Conservation (phyloP, 345 rosid genomes). For the Zanthoxylum bungeanum region DNA sequence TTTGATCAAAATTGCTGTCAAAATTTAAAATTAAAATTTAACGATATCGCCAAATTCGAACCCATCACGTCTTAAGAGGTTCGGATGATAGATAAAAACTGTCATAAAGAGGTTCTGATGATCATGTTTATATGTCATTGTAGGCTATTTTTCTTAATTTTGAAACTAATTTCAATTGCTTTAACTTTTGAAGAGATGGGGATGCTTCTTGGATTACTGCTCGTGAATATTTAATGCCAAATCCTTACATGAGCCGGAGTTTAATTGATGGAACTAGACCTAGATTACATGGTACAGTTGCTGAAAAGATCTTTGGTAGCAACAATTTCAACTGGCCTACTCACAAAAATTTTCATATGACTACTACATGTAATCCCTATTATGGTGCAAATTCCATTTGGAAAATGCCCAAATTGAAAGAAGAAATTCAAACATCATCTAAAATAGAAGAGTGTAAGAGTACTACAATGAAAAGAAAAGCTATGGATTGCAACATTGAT, state of each 20-base stretch:
- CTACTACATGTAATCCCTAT: background rate
- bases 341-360: constrained; percentile 12
- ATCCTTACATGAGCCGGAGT: constrained; percentile 32
- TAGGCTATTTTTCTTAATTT: no score
- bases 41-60: no score
- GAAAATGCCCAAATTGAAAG: constrained; percentile 21
- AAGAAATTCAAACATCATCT: background rate
- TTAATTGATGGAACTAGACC: constrained; percentile 32
- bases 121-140: no score
- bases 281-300: constrained; percentile 28
- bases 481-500: constrained; percentile 35
- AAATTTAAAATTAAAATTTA: no score
- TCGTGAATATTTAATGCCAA: constrained; percentile 30
- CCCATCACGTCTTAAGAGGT: no score
- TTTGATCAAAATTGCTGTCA: no score
- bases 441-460: constrained; percentile 7
- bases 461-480: constrained; percentile 38
- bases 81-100: no score
- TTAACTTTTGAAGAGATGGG: constrained; percentile 49
- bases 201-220: constrained; percentile 49
- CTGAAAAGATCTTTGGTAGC: constrained; percentile 30
- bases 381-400: constrained; percentile 13
- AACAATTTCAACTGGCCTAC: constrained; percentile 19
- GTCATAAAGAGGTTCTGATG: no score
- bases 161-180: constrained; percentile 5